A percentile compares a stretch with the other conserved stretches of the same genome.
phyloP scores from a whole-genome alignment of 192 early-diverging fungal genomes.

The Rhizoclosmatium sp. region DNA sequence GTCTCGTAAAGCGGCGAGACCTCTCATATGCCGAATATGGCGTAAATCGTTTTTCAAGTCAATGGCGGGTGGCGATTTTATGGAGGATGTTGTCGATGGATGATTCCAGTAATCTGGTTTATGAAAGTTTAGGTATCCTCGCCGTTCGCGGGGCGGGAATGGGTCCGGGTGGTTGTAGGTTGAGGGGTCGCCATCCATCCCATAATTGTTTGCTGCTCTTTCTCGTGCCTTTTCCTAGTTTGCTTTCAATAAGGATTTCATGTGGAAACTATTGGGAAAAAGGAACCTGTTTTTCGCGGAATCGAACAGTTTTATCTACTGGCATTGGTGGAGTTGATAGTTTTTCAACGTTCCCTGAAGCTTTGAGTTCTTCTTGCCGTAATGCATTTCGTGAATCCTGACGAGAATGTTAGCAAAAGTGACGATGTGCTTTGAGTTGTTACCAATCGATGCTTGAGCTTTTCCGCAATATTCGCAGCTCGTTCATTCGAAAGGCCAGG shows the following conservation, averaged over 20 bases:
- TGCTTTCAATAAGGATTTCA: too few relatives aligned
- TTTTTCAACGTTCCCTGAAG: too few relatives aligned
- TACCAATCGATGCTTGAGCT: background rate
- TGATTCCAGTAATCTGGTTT: background rate
- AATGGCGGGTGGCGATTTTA: background rate
- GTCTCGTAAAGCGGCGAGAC: background rate
- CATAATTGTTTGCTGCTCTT: background rate
- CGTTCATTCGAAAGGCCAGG: too few relatives aligned
- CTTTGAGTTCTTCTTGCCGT: background rate
- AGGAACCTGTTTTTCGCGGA: slow-evolving; percentile 1
- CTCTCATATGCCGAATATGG: background rate
- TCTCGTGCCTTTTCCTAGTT: slow-evolving; percentile 2
- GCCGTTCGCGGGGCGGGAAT: background rate
- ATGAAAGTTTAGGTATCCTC: background rate
- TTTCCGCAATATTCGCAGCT: too few relatives aligned
- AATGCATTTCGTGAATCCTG: background rate
- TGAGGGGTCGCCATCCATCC: background rate
- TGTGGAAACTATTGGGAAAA: too few relatives aligned
- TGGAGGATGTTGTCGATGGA: background rate
- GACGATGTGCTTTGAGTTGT: background rate
- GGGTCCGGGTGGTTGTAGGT: background rate
- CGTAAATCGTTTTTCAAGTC: background rate
- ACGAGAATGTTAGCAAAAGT: background rate
- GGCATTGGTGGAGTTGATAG: background rate
- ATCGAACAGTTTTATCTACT: background rate